Evolutionary conservation across 352 stramenopile species (phyloP), one percentile per base, ranked within the genome.

Genomic region (Thalassiosira mediterranea): DNA sequence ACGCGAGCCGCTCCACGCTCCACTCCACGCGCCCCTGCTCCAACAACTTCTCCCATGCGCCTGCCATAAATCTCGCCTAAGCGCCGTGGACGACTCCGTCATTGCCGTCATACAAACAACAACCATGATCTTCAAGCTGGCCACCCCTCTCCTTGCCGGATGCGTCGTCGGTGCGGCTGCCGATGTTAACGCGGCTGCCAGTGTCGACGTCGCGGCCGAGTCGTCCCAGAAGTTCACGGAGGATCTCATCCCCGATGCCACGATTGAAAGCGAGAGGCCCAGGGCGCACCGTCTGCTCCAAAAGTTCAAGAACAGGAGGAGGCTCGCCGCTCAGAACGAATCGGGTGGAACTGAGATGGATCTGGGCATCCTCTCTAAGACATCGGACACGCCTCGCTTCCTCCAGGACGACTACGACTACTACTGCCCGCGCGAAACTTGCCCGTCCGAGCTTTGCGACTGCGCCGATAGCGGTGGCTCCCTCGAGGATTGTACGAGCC

Each of bases 401-500:
- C 42, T 80, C 3, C 40, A 72, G 38, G 63, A 80, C 4, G 49
- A 46, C 1, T 65, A 71, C 40, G 34, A 65, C 25, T 80, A 75
- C 51, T 80, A 74, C 63, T 80, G 72, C 21, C 72, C 72, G n/a
- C 56, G 63, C n/a, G 59, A 70, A 15, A 75, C 72, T 15, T 80
- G 72, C 31, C 72, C 72, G 49, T 25, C 26, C 2, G 63, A 73
- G 51, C 63, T 80, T 15, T 80, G 72, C 53, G 63, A 80, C 19
- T 80, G 72, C 49, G 72, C 72, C 48, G 63, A 80, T 11, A 4
- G 15, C 3, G 72, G 72, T 7, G 72, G 72, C 2, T 72, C 63
- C 34, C 57, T 80, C 32, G 72, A 80, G 31, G 64, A 71, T 19
- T 80, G 72, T 23, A 66, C 72, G 4, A 28, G 0, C 11, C 37